Evolutionary conservation across 495 filamentous ascomycete species (phyloP), one percentile per base, ranked within the genome.

Genomic region (Tetracladium setigerum): DNA sequence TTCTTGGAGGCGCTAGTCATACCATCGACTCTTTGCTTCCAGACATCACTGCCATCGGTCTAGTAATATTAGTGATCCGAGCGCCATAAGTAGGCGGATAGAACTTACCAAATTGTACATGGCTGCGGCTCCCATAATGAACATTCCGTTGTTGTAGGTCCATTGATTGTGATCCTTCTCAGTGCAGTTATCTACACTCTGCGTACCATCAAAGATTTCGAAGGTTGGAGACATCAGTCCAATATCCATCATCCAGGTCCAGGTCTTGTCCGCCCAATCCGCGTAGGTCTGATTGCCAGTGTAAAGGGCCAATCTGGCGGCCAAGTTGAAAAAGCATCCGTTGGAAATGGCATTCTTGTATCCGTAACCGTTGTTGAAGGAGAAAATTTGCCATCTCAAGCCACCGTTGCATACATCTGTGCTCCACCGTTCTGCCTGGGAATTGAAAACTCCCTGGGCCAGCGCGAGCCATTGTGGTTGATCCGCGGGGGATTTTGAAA

Each of bases 331-430:
- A 22, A 60, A 46, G 39, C 57, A 60, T 1, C 53, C 57, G 33
- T 60, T 60, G 6, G 70, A 74, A 32, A 81, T 69, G 22, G 70
- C 77, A 57, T 82, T 82, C 56, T 85, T 86, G 50, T 81, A 79
- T 36, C 77, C 72, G 58, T 85, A 90, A 11, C 87, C 87, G 8
- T 70, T 76, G 64, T 89, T 85, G 55, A 79, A 85, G 10, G 76
- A 67, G 61, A 74, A 85, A 44, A 88, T 84, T 70, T 91, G 87
- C 86, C 87, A 89, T 50, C 78, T 67, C 41, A 90, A 67, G 8
- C 87, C 87, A 52, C 87, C 87, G 35, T 72, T 67, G 58, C 87
- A 92, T 1, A 74, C 78, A 10, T 58, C 58, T 0, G 58, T 61
- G 47, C 80, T 72, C 71, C 78, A 84, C 17, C 82, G 73, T 13